Evolutionary conservation across 225 moss, liverwort and hornwort genomes (phyloP).

Genomic region (Antitrichia curtipendula): DNA sequence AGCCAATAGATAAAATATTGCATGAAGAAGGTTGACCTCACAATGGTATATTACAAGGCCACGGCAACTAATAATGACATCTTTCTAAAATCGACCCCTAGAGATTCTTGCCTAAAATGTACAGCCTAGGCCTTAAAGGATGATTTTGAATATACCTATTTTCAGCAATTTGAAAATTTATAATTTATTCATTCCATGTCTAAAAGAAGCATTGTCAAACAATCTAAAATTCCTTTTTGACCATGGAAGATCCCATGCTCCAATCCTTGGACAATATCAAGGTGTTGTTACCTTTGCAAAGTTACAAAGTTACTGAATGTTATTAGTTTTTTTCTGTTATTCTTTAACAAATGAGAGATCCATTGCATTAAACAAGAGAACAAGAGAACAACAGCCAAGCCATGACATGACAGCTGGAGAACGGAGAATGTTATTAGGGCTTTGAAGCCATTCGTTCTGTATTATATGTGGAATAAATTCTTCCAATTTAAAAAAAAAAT

Average conservation of each 20-base stretch:
- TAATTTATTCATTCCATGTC: too few relatives aligned
- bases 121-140: rapidly evolving
- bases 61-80: not conserved
- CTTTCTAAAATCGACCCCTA: not conserved
- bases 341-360: too few relatives aligned
- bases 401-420: too few relatives aligned
- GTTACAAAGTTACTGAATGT: not conserved
- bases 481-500: too few relatives aligned
- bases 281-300: not conserved
- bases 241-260: too few relatives aligned
- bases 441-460: not conserved
- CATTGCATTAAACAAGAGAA: too few relatives aligned
- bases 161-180: not conserved
- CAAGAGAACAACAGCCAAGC: too few relatives aligned
- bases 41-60: not conserved
- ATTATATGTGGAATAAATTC: too few relatives aligned
- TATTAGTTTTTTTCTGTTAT: not conserved
- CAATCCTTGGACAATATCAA: not conserved
- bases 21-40: not conserved
- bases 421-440: too few relatives aligned
- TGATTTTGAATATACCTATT: not conserved
- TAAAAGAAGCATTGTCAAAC: not conserved
- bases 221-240: too few relatives aligned
- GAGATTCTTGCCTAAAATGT: not conserved
- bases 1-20: not conserved